Percentiles rank a stretch among this genome's conserved stretches.
Evolutionary conservation across 495 filamentous ascomycete genomes (phyloP).

Genomic region (Podospora tetraspora): DNA sequence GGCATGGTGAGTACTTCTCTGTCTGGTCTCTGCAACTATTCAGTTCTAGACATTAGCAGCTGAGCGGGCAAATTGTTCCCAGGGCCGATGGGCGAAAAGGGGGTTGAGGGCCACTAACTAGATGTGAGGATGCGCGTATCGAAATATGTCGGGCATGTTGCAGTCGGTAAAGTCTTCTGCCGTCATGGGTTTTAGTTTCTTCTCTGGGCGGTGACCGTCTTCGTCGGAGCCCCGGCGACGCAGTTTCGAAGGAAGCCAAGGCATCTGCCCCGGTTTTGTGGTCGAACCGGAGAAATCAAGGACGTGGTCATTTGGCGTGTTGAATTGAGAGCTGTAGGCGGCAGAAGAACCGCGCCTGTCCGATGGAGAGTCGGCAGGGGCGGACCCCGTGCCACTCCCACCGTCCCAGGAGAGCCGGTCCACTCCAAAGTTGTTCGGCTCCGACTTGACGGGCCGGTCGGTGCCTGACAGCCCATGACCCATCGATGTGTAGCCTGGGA

Average conservation of each 20-base stretch:
- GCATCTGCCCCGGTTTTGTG: background rate
- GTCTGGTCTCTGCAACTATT: constrained; percentile 26
- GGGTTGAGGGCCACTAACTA: constrained; percentile 22
- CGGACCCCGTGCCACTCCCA: constrained; percentile 5
- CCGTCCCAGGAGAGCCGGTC: constrained; percentile 5
- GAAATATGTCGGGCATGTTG: constrained; percentile 33
- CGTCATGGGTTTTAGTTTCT: constrained; percentile 18
- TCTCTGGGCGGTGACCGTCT: constrained; percentile 15
- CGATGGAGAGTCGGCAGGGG: constrained; percentile 11
- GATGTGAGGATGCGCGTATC: constrained; percentile 27
- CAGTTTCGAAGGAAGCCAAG: background rate
- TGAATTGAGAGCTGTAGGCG: constrained; percentile 6
- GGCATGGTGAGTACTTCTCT: constrained; percentile 32
- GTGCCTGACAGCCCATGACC: background rate
- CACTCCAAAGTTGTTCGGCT: constrained; percentile 3
- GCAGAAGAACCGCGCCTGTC: constrained; percentile 7
- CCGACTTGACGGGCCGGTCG: constrained; percentile 8
- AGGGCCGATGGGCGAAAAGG: too few relatives aligned
- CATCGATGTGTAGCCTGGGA: background rate
- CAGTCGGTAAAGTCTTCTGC: constrained; percentile 28
- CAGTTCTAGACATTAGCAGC: constrained; percentile 16
- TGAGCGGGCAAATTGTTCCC: background rate
- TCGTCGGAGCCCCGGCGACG: constrained; percentile 13
- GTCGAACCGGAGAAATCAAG: constrained; percentile 5
- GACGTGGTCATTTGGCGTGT: background rate